Evolutionary conservation across 2,329 filamentous ascomycete genomes (phyloP).

Genomic region (Colletotrichum lini): DNA sequence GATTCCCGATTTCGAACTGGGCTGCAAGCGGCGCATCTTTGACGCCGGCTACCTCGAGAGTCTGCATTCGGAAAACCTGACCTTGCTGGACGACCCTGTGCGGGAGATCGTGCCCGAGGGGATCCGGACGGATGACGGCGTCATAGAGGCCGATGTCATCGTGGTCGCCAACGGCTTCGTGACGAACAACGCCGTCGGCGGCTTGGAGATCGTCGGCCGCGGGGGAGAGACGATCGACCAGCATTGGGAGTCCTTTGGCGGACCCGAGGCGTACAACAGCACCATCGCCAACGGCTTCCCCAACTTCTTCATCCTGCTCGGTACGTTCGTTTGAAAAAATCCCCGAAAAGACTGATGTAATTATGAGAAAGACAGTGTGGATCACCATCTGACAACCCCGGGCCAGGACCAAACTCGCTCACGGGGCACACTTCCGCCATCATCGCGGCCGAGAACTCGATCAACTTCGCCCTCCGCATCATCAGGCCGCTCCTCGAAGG

Average conservation of each 20-base stretch:
- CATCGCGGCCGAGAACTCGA: slow-evolving; percentile 72
- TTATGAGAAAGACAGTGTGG: too few species aligned
- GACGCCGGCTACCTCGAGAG: slow-evolving; percentile 69
- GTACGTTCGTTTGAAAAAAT: slow-evolving; percentile 41
- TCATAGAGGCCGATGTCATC: slow-evolving; percentile 70
- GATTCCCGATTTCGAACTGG: slow-evolving; percentile 73
- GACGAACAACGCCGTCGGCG: slow-evolving; percentile 67
- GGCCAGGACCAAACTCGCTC: slow-evolving; percentile 69
- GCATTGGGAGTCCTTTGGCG: slow-evolving; percentile 72
- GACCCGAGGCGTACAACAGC: slow-evolving; percentile 73
- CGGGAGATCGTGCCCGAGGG: slow-evolving; percentile 61
- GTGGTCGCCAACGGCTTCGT: slow-evolving; percentile 74
- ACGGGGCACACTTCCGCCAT: slow-evolving; percentile 75
- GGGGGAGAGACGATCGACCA: slow-evolving; percentile 65
- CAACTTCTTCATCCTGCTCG: slow-evolving; percentile 76
- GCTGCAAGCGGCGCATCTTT: slow-evolving; percentile 75
- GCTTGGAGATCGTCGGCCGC: slow-evolving; percentile 67
- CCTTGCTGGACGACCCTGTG: slow-evolving; percentile 63
- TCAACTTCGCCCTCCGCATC: slow-evolving; percentile 72
- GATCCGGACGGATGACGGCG: slow-evolving; percentile 53
- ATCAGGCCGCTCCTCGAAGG: slow-evolving; percentile 63
- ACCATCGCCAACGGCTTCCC: slow-evolving; percentile 72
- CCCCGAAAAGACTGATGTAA: too few species aligned
- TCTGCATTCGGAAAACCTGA: slow-evolving; percentile 64
- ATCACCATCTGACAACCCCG: not conserved